Conservation (phyloP, 2,329 filamentous ascomycete genomes). For the Chaetomiaceae sp. region DNA sequence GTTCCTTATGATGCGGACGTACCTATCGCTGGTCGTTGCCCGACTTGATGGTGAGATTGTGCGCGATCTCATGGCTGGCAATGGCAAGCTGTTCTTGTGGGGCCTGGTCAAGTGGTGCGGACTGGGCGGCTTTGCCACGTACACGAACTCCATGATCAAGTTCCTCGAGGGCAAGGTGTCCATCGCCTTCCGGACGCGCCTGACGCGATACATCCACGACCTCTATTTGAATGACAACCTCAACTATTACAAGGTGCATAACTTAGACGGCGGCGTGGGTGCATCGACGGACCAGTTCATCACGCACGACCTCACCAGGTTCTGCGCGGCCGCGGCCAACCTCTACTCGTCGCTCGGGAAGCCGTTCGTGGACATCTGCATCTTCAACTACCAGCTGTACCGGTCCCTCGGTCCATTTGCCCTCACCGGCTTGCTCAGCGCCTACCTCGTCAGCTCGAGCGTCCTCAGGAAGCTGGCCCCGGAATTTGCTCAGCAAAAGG, state of each 20-base stretch:
- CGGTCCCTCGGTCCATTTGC: conserved; percentile 84
- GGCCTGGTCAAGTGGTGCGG: conserved; percentile 94
- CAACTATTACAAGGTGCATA: conserved; percentile 93
- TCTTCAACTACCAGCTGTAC: conserved; percentile 97
- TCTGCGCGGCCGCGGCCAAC: conserved; percentile 86
- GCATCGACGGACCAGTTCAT: conserved; percentile 95
- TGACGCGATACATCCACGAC: conserved; percentile 96
- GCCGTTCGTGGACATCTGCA: conserved; percentile 90
- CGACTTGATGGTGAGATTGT: conserved; percentile 94
- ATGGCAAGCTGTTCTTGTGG: conserved; percentile 80
- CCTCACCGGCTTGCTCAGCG: conserved; percentile 76
- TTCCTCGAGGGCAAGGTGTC: conserved; percentile 96
- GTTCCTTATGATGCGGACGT: conserved; percentile 87
- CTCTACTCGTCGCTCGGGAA: conserved; percentile 97
- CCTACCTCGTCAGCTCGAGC: conserved; percentile 91
- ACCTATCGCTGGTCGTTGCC: conserved; percentile 87
- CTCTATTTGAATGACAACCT: conserved; percentile 90
- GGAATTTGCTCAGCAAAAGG: conserved; percentile 94
- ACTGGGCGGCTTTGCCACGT: conserved; percentile 86
- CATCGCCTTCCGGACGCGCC: conserved; percentile 90
- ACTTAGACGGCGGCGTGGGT: conserved; percentile 86
- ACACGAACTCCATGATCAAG: conserved; percentile 99
- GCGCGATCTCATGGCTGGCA: conserved; percentile 88
- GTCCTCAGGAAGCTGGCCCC: conserved; percentile 83
- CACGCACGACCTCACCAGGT: conserved; percentile 91